These are phyloP conservation scores for Coniella lustricola DNA, from an alignment of 2,329 filamentous ascomycete genomes.

Conservation along the genomic window DNA sequence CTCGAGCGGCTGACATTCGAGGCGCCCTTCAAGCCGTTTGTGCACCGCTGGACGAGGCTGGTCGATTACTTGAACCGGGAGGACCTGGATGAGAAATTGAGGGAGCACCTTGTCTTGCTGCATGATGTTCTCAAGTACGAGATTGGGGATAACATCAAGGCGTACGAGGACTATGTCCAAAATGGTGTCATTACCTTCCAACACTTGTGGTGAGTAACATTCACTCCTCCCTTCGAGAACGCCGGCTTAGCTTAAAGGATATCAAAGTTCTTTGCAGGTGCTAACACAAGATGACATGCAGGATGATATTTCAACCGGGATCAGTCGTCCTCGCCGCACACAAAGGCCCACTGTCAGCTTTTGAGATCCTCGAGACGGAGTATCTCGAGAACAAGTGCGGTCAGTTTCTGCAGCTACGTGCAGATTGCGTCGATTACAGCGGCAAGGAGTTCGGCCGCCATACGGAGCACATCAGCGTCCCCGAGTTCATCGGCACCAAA, in stretches of 20 bases:
- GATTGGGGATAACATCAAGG: constrained; percentile 41
- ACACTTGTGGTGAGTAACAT: constrained; percentile 34
- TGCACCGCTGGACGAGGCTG: constrained; percentile 56
- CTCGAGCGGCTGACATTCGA: constrained; percentile 55
- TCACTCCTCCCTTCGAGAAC: fast-evolving
- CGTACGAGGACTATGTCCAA: constrained; percentile 42
- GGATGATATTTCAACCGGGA: constrained; percentile 44
- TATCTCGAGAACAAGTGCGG: constrained; percentile 32
- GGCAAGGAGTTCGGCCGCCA: constrained; percentile 39
- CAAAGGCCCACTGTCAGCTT: constrained; percentile 33
- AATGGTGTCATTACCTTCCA: constrained; percentile 48
- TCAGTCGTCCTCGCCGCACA: constrained; percentile 32
- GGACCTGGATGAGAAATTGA: constrained; percentile 35
- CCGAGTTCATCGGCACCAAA: constrained; percentile 36
- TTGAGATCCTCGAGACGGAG: constrained; percentile 30
- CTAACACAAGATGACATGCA: background rate
- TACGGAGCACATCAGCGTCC: constrained; percentile 28
- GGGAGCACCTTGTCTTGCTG: constrained; percentile 40
- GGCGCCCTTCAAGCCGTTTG: constrained; percentile 55
- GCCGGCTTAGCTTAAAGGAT: background rate
- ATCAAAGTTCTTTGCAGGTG: background rate
- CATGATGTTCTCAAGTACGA: constrained; percentile 42
- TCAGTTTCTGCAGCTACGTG: constrained; percentile 31
- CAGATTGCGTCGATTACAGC: constrained; percentile 40
- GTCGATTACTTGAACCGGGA: constrained; percentile 32